A percentile compares a stretch with the other conserved stretches of the same genome.
Evolutionary conservation across 2,329 filamentous ascomycete species (phyloP).

Genomic region (Monilinia fructicola): DNA sequence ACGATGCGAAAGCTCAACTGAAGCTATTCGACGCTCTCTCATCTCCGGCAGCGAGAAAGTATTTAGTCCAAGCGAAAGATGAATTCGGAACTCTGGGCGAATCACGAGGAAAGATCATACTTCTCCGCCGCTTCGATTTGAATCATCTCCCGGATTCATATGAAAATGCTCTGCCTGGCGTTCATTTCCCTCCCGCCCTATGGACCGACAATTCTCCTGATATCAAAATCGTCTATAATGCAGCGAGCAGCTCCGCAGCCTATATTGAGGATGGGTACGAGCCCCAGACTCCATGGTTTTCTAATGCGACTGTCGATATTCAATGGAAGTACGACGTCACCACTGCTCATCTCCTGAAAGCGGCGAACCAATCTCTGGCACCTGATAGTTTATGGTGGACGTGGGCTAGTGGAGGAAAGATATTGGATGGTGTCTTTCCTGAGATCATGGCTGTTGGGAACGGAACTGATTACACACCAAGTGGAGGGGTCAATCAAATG

Average conservation of each 20-base stretch:
- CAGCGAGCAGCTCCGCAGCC: constrained; percentile 42
- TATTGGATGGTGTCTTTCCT: constrained; percentile 45
- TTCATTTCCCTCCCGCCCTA: constrained; percentile 47
- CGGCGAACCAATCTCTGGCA: constrained; percentile 36
- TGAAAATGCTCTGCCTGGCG: constrained; percentile 44
- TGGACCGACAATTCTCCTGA: constrained; percentile 48
- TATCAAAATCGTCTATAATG: constrained; percentile 47
- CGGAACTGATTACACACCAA: constrained; percentile 41
- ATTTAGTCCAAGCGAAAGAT: constrained; percentile 44
- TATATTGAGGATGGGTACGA: constrained; percentile 53
- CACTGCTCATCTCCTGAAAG: constrained; percentile 43
- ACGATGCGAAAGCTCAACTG: constrained; percentile 43
- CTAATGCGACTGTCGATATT: constrained; percentile 44
- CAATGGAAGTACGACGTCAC: constrained; percentile 48
- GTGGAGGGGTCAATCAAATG: constrained; percentile 48
- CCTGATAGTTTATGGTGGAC: constrained; percentile 49
- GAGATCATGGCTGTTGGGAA: constrained; percentile 49
- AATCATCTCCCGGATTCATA: constrained; percentile 45
- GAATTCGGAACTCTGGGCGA: constrained; percentile 63
- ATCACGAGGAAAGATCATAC: constrained; percentile 76
- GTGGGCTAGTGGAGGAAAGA: constrained; percentile 48
- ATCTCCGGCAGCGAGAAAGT: constrained; percentile 43
- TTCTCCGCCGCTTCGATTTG: constrained; percentile 77
- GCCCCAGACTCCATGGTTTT: constrained; percentile 39
- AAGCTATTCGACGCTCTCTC: constrained; percentile 45